Base-by-base conservation (phyloP, 108 stramenopile genomes). In the Mediolabrus comicus region DNA sequence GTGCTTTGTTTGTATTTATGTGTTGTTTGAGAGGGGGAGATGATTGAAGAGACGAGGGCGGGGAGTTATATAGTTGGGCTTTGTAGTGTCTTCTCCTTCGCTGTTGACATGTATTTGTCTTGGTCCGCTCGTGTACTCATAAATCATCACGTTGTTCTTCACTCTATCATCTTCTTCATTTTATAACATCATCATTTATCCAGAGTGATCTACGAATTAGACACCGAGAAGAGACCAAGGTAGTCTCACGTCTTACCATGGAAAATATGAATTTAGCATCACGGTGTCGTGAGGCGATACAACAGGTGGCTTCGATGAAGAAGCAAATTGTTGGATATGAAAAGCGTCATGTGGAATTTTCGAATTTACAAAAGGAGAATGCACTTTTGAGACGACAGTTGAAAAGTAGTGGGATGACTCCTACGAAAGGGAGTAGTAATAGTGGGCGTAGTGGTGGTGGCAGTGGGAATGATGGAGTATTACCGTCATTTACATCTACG, bases 251-350 rank as follows among this genome's bases (percentile, higher is more conserved):
- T 24, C 84, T 93, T 1, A 90, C 89, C 32, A 88, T 89, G 88
- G 88, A 89, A 78, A 89, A 89, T 83, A 92, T 89, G 87, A 88
- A 86, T 59, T 63, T 92, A 49, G 88, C 92, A 39, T 84, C 88
- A 19, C 80, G 85, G 34, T 89, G 85, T 75, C 85, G 88, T 3
- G 86, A 87, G 62, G 87, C 88, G 13, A 88, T 92, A 22, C 76
- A 69, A 35, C 83, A 89, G 57, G 84, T 87, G 4, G 85, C 83
- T 22, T 65, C 77, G 60, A 75, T 92, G 31, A 87, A 89, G 64
- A 79, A 78, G 55, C 86, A 92, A 63, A 24, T 92, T 39, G 71
- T 69, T 8, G 53, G 78, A 62, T 82, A 88, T 61, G 81, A 92
- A 77, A 76, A 80, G 41, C 60, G 67, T 49, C 65, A 82, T 32